These are phyloP conservation scores for Xylaria nigripes DNA, from an alignment of 495 filamentous ascomycete genomes.

Conservation along the genomic window DNA sequence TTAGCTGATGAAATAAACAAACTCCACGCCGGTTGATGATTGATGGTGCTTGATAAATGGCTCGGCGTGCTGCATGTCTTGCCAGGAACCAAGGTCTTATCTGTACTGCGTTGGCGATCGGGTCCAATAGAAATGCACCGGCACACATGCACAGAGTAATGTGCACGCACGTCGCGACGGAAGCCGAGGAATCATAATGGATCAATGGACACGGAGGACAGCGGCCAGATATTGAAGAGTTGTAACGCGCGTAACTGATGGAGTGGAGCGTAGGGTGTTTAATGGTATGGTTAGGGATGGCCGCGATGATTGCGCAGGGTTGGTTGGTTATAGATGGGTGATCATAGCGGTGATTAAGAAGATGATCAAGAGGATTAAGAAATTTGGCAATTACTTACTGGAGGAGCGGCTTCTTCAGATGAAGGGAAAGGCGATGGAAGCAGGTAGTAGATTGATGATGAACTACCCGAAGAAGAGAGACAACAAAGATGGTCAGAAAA, in stretches of 20 bases:
- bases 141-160: slow-evolving; percentile 3
- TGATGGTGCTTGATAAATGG: neutral
- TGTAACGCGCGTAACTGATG: neutral
- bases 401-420: slow-evolving; percentile 13
- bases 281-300: neutral
- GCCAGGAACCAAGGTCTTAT: neutral
- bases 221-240: neutral
- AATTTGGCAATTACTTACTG: slow-evolving; percentile 19
- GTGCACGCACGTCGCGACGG: slow-evolving; percentile 1
- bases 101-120: neutral
- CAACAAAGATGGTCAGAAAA: slow-evolving; percentile 20
- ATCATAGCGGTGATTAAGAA: neutral
- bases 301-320: neutral
- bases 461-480: slow-evolving; percentile 21
- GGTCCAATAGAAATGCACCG: neutral
- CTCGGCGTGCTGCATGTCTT: neutral
- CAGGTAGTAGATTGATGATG: slow-evolving; percentile 18
- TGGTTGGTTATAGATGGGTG: neutral
- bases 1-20: slow-evolving; percentile 2
- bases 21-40: neutral
- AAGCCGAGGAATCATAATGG: neutral
- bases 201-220: neutral
- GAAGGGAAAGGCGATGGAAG: slow-evolving; percentile 13
- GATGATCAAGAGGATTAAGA: neutral
- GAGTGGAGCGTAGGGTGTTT: neutral